A percentile compares a stretch with the other conserved stretches of the same genome.
phyloP scores from a whole-genome alignment of 768 basidiomycete species.

The Boletus rufocinnamomeus region DNA sequence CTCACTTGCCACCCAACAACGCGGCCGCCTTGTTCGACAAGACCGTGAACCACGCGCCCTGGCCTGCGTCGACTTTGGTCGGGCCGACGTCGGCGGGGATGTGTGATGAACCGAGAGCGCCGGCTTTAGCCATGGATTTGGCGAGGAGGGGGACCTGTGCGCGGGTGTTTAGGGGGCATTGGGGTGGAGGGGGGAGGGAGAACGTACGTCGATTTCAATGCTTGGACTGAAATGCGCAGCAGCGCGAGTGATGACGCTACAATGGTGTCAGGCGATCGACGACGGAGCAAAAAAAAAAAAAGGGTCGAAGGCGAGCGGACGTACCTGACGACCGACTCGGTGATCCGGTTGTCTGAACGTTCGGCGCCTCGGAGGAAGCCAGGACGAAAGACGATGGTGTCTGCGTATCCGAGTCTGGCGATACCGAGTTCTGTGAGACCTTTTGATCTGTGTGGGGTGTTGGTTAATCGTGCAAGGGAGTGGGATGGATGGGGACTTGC shows the following conservation, averaged over 20 bases:
- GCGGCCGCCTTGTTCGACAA: conserved; percentile 55
- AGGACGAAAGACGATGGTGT: conserved; percentile 73
- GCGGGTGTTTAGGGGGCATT: not conserved
- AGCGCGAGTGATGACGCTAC: conserved; percentile 40
- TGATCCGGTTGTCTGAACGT: conserved; percentile 40
- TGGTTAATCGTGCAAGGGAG: not conserved
- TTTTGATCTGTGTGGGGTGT: conserved; percentile 53
- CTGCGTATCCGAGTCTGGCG: conserved; percentile 65
- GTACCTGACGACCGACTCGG: conserved; percentile 48
- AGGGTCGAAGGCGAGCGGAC: conserved; percentile 20
- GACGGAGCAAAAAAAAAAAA: too few species aligned
- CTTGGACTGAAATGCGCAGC: conserved; percentile 41
- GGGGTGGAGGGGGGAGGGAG: not conserved
- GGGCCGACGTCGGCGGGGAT: conserved; percentile 49
- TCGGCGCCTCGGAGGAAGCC: conserved; percentile 50
- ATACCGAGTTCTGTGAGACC: conserved; percentile 72
- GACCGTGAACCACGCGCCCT: conserved; percentile 49
- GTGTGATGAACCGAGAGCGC: conserved; percentile 51
- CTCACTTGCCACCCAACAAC: conserved; percentile 36
- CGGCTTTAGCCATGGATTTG: conserved; percentile 55
- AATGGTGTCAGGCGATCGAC: not conserved
- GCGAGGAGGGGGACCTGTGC: conserved; percentile 53
- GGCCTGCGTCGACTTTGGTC: conserved; percentile 36
- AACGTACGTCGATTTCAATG: conserved; percentile 48
- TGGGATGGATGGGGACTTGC: conserved; percentile 27